A percentile compares a stretch with the other conserved stretches of the same genome.
Evolutionary conservation across 2,329 filamentous ascomycete species (phyloP).

Genomic region (Tolypocladium tundrense): DNA sequence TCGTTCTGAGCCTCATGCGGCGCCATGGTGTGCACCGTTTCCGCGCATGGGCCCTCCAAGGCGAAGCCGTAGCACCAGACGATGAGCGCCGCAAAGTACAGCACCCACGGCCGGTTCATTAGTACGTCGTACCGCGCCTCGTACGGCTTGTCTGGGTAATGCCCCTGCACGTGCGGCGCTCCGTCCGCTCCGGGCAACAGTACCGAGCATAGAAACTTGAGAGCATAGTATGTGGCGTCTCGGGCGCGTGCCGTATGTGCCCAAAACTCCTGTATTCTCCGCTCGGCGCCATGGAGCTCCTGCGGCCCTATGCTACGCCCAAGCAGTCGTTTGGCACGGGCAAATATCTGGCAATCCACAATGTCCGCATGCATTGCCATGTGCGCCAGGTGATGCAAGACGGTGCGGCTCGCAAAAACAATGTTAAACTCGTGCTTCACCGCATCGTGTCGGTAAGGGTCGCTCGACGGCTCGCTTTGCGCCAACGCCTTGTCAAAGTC

Average conservation of each 20-base stretch:
- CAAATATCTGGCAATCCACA: conserved; percentile 95
- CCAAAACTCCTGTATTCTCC: conserved; percentile 82
- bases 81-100: conserved; percentile 86
- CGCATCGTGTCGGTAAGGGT: conserved; percentile 45
- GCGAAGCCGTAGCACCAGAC: conserved; percentile 95
- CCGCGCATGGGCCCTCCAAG: conserved; percentile 65
- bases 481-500: conserved; percentile 79
- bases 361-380: conserved; percentile 98
- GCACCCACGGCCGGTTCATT: conserved; percentile 86
- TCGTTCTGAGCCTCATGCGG: conserved; percentile 59
- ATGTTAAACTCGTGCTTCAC: conserved; percentile 49
- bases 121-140: conserved; percentile 80
- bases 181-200: conserved; percentile 41
- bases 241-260: conserved; percentile 79
- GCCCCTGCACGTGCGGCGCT: background rate
- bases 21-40: conserved; percentile 40
- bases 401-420: conserved; percentile 79
- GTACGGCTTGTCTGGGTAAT: conserved; percentile 44
- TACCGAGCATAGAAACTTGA: conserved; percentile 82
- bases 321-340: conserved; percentile 72
- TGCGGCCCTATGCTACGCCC: conserved; percentile 75
- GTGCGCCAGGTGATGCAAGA: conserved; percentile 86
- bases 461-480: conserved; percentile 40
- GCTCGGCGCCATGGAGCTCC: conserved; percentile 69
- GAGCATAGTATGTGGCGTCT: conserved; percentile 84